phyloP scores from a whole-genome alignment of 1,284 basidiomycete genomes.

The Ceratobasidium sp. region DNA sequence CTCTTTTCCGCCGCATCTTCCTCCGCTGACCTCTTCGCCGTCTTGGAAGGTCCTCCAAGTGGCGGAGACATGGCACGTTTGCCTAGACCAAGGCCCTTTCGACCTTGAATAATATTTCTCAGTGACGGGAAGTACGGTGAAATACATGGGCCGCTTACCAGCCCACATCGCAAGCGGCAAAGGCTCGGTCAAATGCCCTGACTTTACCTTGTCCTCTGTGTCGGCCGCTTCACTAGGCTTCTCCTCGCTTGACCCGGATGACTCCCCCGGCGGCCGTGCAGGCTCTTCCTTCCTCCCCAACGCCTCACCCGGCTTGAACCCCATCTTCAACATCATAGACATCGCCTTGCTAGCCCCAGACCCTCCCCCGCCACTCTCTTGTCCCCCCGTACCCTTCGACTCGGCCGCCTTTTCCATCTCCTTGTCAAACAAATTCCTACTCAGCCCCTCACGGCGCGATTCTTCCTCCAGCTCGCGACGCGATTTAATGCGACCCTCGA shows the following conservation, averaged over 20 bases:
- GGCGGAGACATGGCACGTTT: slow-evolving; percentile 63
- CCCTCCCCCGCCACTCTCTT: slow-evolving; percentile 64
- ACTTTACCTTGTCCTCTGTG: slow-evolving; percentile 48
- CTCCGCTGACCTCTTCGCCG: slow-evolving; percentile 76
- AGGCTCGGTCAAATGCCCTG: slow-evolving; percentile 69
- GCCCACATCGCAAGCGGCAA: slow-evolving; percentile 80
- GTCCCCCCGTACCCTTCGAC: slow-evolving; percentile 51
- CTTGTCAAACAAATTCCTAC: slow-evolving; percentile 80
- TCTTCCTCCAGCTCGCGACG: slow-evolving; percentile 78
- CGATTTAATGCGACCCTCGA: slow-evolving; percentile 63
- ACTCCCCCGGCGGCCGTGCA: not conserved
- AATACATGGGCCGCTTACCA: slow-evolving; percentile 63
- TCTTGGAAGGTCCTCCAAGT: slow-evolving; percentile 70
- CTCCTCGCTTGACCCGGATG: slow-evolving; percentile 19
- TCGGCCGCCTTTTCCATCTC: slow-evolving; percentile 73
- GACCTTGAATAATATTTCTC: slow-evolving; percentile 64
- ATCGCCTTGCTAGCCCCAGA: slow-evolving; percentile 68
- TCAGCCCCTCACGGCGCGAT: slow-evolving; percentile 78
- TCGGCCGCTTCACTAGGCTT: slow-evolving; percentile 36
- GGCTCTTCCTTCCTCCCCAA: slow-evolving; percentile 64
- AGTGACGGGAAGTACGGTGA: not conserved
- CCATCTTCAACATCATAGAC: slow-evolving; percentile 91
- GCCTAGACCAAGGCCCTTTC: slow-evolving; percentile 77
- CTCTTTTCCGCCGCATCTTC: slow-evolving; percentile 53
- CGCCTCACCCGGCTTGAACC: slow-evolving; percentile 83